phyloP scores from a whole-genome alignment of 148 eudicot genomes.

The Salicornia ramosissima region DNA sequence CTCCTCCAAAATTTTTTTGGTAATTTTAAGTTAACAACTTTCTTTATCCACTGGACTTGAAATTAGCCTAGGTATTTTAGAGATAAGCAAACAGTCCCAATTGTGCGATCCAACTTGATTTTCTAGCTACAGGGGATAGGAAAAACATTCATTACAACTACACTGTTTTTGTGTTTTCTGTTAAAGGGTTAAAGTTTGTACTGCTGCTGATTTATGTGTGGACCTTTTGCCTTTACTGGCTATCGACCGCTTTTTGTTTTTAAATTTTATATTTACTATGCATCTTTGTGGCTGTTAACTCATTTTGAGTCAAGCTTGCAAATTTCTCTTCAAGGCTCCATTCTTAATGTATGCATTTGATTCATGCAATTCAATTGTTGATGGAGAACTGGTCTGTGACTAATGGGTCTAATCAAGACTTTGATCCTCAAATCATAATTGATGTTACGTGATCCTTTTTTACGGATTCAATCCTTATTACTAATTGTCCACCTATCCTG shows the following conservation, averaged over 20 bases:
- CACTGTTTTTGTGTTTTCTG: not conserved
- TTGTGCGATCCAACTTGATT: too few species aligned
- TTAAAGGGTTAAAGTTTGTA: not conserved
- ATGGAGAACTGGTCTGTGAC: not conserved
- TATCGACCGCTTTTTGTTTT: not conserved
- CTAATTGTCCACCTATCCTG: not conserved
- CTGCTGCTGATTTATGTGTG: not conserved
- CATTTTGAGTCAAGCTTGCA: not conserved
- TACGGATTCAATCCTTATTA: not conserved
- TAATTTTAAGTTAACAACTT: not conserved
- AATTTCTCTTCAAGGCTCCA: not conserved
- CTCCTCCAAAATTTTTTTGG: not conserved
- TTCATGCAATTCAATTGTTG: not conserved
- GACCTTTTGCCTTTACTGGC: not conserved
- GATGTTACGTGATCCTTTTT: too few species aligned
- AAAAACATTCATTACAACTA: too few species aligned
- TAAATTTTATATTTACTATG: too few species aligned
- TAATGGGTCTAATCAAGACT: too few species aligned
- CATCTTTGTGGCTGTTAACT: conserved; percentile 3
- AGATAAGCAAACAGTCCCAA: too few species aligned
- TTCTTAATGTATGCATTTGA: not conserved
- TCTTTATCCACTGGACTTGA: not conserved
- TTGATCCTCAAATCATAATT: too few species aligned
- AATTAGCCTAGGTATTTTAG: not conserved
- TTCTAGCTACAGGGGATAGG: too few species aligned